These are phyloP conservation scores for Candida ascalaphidarum DNA, from an alignment of 805 yeast genomes.

Conservation along the genomic window DNA sequence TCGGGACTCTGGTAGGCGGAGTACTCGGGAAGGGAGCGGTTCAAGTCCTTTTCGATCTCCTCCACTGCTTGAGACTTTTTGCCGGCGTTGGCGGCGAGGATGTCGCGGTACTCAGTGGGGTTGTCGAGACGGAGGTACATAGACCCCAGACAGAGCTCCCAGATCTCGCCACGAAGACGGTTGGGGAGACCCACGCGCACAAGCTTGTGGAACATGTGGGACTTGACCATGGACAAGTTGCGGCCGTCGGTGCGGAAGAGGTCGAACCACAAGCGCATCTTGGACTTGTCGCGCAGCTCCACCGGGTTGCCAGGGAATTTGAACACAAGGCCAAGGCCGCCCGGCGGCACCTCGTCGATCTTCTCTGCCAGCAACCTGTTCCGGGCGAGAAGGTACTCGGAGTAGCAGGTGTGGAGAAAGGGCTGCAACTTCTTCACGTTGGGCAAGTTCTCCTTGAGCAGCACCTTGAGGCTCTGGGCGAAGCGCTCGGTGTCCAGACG, in stretches of 20 bases:
- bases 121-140: slow-evolving; percentile 63
- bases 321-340: slow-evolving; percentile 80
- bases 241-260: slow-evolving; percentile 79
- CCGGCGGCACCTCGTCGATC: slow-evolving; percentile 51
- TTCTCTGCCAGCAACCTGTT: slow-evolving; percentile 38
- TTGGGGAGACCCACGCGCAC: slow-evolving; percentile 93
- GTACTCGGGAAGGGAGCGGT: slow-evolving; percentile 91
- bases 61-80: slow-evolving; percentile 79
- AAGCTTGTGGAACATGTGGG: slow-evolving; percentile 71
- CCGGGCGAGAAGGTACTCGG: slow-evolving; percentile 70
- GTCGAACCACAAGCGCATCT: slow-evolving; percentile 91
- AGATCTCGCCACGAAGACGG: slow-evolving; percentile 85
- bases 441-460: slow-evolving; percentile 54
- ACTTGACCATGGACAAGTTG: slow-evolving; percentile 65
- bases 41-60: slow-evolving; percentile 93
- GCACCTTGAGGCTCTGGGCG: slow-evolving; percentile 56
- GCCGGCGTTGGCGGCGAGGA: slow-evolving; percentile 55
- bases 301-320: slow-evolving; percentile 87
- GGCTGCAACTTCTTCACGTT: slow-evolving; percentile 54
- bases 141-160: slow-evolving; percentile 91
- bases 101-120: slow-evolving; percentile 46
- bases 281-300: slow-evolving; percentile 69
- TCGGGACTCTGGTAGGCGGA: slow-evolving; percentile 84
- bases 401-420: slow-evolving; percentile 66
- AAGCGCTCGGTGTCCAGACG: slow-evolving; percentile 75